Base-by-base conservation (phyloP, 306 rosid species). In the Trifolium fragiferum region DNA sequence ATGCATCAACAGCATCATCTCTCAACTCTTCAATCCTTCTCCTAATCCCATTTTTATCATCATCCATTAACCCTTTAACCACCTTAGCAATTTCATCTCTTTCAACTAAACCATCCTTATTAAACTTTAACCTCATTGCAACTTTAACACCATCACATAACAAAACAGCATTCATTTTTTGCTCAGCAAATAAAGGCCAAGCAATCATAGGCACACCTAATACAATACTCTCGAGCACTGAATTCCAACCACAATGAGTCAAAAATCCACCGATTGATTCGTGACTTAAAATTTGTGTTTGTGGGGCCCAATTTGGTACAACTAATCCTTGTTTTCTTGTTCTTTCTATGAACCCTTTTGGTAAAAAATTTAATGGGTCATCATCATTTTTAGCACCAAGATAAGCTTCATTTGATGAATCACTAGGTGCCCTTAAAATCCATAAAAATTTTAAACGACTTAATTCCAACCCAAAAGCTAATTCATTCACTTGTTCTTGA, bases 201-300 rank as follows among this genome's bases (percentile, higher is more conserved):
- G 64, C 27, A 6, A 79, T 67, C 83, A 73, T 73, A 2, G 83
- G 83, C 25, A 79, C 83, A 21, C 79, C 83, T 2, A 25, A 3
- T 35, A 68, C 57, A 21, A 60, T 38, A 66, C 79, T 73, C 70
- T 79, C 83, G 2, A 79, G 75, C 0, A 15, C 59, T 4, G 83
- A 73, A 66, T 79, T 79, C 83, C 79, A 79, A 21, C 83, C 83
- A 66, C 79, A 79, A 7, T 79, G 83, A 0, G 79, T 79, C 32
- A 79, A 50, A 23, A 79, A 79, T 6, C 75, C 83, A 16, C 83
- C 71, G 1, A 62, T 59, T 35, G 83, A 66, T 32, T 9, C 1
- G 5, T 79, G 78, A 5, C 75, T 33, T 2, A 79, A 66, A 8
- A 73, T 57, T 41, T 58, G 40, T 10, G 58, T 47, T 10, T 80